Conservation (phyloP, 2,329 filamentous ascomycete genomes). For the Mariannaea elegans region DNA sequence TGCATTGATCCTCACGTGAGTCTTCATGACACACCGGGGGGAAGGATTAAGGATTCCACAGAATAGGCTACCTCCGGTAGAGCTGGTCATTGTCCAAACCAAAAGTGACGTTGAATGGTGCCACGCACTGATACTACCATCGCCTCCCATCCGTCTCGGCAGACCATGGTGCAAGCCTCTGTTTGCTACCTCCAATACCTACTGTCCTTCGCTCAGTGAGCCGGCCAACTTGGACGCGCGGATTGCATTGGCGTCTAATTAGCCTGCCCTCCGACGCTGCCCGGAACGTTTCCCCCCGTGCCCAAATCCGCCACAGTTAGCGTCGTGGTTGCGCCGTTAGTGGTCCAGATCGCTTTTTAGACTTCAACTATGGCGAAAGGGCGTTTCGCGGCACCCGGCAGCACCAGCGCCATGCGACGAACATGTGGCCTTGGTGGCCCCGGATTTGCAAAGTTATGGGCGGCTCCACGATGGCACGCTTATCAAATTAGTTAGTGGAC, state of each 20-base stretch:
- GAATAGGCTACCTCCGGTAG: constrained; percentile 10
- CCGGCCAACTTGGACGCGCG: constrained; percentile 19
- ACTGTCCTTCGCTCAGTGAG: constrained; percentile 12
- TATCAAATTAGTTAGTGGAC: background rate
- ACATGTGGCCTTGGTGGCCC: constrained; percentile 29
- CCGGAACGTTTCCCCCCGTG: background rate
- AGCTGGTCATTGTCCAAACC: background rate
- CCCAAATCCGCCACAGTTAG: constrained; percentile 27
- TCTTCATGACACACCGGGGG: constrained; percentile 16
- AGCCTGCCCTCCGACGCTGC: background rate
- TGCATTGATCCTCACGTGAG: constrained; percentile 13
- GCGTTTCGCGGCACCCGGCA: constrained; percentile 26
- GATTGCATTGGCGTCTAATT: background rate
- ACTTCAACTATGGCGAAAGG: constrained; percentile 33
- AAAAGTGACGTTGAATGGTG: constrained; percentile 36
- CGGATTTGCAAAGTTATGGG: constrained; percentile 3
- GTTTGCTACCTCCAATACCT: too few relatives aligned
- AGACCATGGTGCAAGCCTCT: constrained; percentile 7
- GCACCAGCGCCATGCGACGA: constrained; percentile 30
- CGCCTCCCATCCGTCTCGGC: constrained; percentile 10
- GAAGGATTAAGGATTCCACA: background rate
- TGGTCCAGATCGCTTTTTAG: constrained; percentile 32
- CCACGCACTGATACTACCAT: constrained; percentile 16
- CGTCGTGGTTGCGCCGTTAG: constrained; percentile 25
- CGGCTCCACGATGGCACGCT: constrained; percentile 8